Percentiles rank a stretch among this genome's conserved stretches.
phyloP scores from a whole-genome alignment of 2,329 filamentous ascomycete species.

The Cercospora canescens region DNA sequence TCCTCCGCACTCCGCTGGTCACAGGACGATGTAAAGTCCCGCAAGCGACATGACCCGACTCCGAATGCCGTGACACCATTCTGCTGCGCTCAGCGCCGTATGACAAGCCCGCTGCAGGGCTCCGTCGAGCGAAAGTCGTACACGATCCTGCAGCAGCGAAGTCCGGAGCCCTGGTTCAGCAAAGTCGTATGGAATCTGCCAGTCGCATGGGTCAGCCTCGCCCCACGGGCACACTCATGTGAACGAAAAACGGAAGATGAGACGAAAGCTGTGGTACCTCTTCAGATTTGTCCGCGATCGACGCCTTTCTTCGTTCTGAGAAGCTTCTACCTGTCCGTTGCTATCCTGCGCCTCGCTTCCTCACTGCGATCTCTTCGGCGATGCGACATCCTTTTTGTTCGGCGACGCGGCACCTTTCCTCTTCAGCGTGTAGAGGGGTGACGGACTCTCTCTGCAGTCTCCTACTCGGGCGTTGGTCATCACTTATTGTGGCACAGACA shows the following conservation, averaged over 20 bases:
- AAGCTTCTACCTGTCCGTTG: not conserved
- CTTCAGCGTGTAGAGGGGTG: slow-evolving; percentile 21
- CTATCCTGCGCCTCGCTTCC: not conserved
- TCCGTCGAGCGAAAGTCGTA: not conserved
- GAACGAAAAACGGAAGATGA: not conserved
- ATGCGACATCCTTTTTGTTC: slow-evolving; percentile 11
- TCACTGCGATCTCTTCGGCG: slow-evolving; percentile 6
- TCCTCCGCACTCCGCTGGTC: not conserved
- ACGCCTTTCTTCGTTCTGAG: no score
- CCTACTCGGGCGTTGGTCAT: slow-evolving; percentile 11
- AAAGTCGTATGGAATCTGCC: slow-evolving; percentile 3
- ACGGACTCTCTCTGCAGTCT: slow-evolving; percentile 23
- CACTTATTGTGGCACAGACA: not conserved
- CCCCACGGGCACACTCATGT: not conserved
- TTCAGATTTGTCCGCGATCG: slow-evolving; percentile 8
- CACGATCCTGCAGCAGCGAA: not conserved
- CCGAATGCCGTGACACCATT: not conserved
- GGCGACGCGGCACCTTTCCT: slow-evolving; percentile 19
- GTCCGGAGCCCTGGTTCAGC: not conserved
- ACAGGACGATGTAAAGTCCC: not conserved
- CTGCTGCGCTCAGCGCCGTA: not conserved
- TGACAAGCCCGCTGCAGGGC: not conserved
- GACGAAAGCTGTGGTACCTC: slow-evolving; percentile 9
- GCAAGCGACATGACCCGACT: not conserved
- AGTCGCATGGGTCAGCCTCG: slow-evolving; percentile 4